Evolutionary conservation across 1,139 yeast genomes (phyloP), one percentile per base, ranked within the genome.

Genomic region (Pichiaceae sp.): DNA sequence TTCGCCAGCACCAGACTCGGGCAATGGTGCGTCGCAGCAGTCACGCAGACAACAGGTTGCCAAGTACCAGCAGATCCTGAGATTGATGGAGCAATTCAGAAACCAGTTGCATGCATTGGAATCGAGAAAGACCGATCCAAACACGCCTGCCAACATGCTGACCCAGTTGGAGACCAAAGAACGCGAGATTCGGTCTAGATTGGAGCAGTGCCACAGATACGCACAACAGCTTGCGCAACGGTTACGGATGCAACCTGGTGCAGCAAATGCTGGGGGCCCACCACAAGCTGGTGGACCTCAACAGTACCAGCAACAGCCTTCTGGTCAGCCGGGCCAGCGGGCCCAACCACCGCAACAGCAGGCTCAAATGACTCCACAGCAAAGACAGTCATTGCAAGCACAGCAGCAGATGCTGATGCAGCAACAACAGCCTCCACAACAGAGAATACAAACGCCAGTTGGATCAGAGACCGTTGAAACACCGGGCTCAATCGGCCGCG

Each of bases 71-170:
- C 59, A 57, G 23, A 43, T 61, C 19, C 48, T 50, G 37, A 43
- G 45, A 16, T 42, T 55, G 33, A 57, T 59, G 5, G 67, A 64
- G 12, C 74, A 68, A 35, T 64, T 71, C 39, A 69, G 68, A 35
- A 60, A 67, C 28, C 72, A 67, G 31, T 38, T 63, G 42, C 49
- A 57, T 31, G 52, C 56, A 3, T 54, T 66, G 29, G 64, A 62
- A 31, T 55, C 56, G n/a, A 60, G 61, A 29, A 62, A 61, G 36
- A 53, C 44, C 20, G 51, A 57, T 37, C 60, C 63, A 7, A 50
- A 48, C 18, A 38, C 62, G 3, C 48, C 67, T 2, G 54, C 59
- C 1, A 60, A 57, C 7, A 51, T 53, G n/a, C 29, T 56, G 29
- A 44, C 49, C 11, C 52, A 50, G 21, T 42, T 53, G n/a, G 33